Base-by-base conservation (phyloP, 75 land plant genomes). In the Picea sitchensis region DNA sequence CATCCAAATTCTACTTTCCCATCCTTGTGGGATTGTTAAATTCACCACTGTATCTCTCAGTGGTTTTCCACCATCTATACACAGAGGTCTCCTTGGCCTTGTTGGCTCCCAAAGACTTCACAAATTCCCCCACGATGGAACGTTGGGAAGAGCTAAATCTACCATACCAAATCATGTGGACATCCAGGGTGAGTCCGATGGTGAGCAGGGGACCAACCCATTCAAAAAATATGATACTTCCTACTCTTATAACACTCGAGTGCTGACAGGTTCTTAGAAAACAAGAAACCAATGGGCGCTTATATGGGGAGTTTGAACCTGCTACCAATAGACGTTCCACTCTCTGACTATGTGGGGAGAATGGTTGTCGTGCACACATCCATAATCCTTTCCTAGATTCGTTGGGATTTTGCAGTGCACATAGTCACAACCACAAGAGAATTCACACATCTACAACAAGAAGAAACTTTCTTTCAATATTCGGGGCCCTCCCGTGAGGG, bases 121-220 rank as follows among this genome's bases (percentile, higher is more conserved):
- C 20, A 81, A 90, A 92, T 77, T 91, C 94, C 34, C 51, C 12
- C 51, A 92, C 59, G 47, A 88, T 82, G 58, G 91, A 60, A 1
- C 84, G 79, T 81, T 93, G 95, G 13, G 81, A 21, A 4, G 86
- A 77, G 26, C 78, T 84, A 86, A 93, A 93, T 11, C 65, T 54
- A 67, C 94, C 96, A 77, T 93, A 93, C 94, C 94, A 93, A 61
- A 93, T 54, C 32, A 91, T 78, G 76, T 90, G 85, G 65, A 92
- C 76, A 17, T 81, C 5, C 61, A 83, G 26, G 31, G 17, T 14
- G 7, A 57, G 54, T 13, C 73, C 61, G 18, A 87, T 90, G 11
- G 69, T 59, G 64, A 93, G 86, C 76, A 92, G 81, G 4, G 86
- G 89, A 32, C 93, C 93, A 59, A 0, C 13, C 41, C 69, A 30